Base-by-base conservation (phyloP, 306 rosid genomes). In the Luffa aegyptiaca region DNA sequence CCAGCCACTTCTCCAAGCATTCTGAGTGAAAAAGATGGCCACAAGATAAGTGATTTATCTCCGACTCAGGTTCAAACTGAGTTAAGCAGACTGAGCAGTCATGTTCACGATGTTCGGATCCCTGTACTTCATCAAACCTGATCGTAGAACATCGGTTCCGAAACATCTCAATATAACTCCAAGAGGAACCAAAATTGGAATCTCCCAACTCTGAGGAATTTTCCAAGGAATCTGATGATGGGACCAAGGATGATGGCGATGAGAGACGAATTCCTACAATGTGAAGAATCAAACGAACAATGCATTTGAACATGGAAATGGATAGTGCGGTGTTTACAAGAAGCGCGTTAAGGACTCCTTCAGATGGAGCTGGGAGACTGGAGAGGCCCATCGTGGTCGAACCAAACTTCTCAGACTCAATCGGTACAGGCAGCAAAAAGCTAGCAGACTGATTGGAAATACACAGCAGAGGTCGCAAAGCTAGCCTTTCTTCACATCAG, bases 1-100 rank as follows among this genome's bases (percentile, higher is more conserved):
- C 92, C 90, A 95, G 37, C 93, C 98, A 95, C 88, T 91, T 91
- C 84, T 91, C 93, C 88, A 95, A 87, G 91, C 98, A 95, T 2
- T 78, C 86, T 82, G 83, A 86, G 79, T 93, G 97, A 62, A 95
- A 95, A 80, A 93, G 70, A 85, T 95, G 98, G 71, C 97, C 98
- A 53, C 98, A 95, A 1, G 90, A 82, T 65, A 95, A 78, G 65
- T 83, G 85, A 81, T 90, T 93, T 72, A 91, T 87, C 90, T 88
- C 92, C 0, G 97, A 95, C 76, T 92, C 92, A 0, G 92, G 90
- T 70, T 91, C 88, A 16, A 95, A 95, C 51, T 81, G 86, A 62
- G 85, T 88, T 77, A 95, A 85, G 83, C 97, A 95, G 4, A 95
- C 93, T 37, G 96, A 83, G 83, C 98, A 95, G 10, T 90, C 97